Evolutionary conservation across 106 monocot genomes (phyloP).

Genomic region (Hemerocallis citrina): DNA sequence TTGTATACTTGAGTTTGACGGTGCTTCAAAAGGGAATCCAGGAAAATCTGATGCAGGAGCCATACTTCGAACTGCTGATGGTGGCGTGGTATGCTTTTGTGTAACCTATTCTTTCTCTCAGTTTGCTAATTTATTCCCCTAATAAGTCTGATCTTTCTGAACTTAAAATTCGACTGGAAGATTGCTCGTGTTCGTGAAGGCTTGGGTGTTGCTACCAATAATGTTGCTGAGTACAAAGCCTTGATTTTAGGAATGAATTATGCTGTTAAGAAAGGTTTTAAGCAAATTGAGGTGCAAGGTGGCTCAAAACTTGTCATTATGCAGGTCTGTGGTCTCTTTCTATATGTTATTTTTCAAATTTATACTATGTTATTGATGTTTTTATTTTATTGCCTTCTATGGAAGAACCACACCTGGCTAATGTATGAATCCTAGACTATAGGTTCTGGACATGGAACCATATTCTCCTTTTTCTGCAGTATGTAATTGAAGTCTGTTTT

Average conservation of each 20-base stretch:
- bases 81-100: conserved; percentile 10
- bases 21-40: conserved; percentile 30
- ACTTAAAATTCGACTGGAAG: conserved; percentile 24
- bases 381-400: no score
- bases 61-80: conserved; percentile 18
- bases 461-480: no score
- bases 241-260: conserved; percentile 60
- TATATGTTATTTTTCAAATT: no score
- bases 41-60: conserved; percentile 26
- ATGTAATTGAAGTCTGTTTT: no score
- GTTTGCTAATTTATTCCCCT: neutral
- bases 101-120: neutral
- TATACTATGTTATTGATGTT: no score
- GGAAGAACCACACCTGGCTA: no score
- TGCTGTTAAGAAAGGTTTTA: conserved; percentile 57
- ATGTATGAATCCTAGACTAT: no score
- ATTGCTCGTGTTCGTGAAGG: conserved; percentile 57
- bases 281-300: conserved; percentile 50
- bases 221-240: conserved; percentile 75
- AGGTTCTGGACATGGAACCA: no score
- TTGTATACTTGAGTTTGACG: conserved; percentile 29
- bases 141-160: neutral
- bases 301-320: conserved; percentile 61
- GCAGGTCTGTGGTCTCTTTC: conserved; percentile 30
- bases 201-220: conserved; percentile 51